phyloP scores from a whole-genome alignment of 768 basidiomycete genomes.

The Naganishia vishniacii region DNA sequence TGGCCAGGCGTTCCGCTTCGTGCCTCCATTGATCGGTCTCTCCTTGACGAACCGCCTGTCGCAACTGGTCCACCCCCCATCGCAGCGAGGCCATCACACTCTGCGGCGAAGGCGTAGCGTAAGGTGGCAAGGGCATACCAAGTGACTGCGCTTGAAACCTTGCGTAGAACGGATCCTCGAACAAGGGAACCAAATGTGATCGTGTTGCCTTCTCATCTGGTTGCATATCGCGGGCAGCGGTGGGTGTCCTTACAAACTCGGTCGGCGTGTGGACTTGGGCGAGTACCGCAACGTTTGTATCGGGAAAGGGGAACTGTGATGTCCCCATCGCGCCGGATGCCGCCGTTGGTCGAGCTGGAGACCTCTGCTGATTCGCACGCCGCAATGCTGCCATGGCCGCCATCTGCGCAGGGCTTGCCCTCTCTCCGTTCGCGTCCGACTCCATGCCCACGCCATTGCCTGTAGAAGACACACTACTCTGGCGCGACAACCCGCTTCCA shows the following conservation, averaged over 20 bases:
- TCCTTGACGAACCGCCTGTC: neutral
- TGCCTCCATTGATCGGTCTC: neutral
- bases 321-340: neutral
- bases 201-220: neutral
- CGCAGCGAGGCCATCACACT: neutral
- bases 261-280: neutral
- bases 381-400: constrained; percentile 15
- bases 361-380: constrained; percentile 6
- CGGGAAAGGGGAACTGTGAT: neutral
- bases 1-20: too few relatives aligned
- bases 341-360: too few relatives aligned
- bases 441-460: neutral
- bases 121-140: neutral
- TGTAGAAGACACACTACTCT: neutral
- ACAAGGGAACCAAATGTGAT: neutral
- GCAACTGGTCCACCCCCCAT: constrained; percentile 5
- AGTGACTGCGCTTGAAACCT: too few relatives aligned
- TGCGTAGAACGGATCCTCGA: neutral
- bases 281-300: neutral
- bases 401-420: constrained; percentile 8
- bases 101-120: neutral
- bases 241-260: neutral
- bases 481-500: neutral
- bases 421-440: neutral
- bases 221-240: neutral